Conservation (phyloP, 768 basidiomycete genomes). For the Paxillus involutus region DNA sequence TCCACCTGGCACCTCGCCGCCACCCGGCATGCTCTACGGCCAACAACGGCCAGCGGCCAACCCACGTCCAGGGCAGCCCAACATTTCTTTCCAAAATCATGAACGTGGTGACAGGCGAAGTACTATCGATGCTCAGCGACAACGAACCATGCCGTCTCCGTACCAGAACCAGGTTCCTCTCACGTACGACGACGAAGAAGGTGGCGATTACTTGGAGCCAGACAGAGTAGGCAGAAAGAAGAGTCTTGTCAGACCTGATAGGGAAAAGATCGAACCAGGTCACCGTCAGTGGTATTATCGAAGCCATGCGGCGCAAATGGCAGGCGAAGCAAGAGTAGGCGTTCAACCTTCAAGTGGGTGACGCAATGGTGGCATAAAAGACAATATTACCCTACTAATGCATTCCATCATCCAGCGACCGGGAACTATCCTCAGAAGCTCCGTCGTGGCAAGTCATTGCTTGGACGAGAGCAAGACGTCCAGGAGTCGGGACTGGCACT, state of each 20-base stretch:
- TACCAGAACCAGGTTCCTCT: constrained; percentile 48
- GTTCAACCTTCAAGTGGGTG: constrained; percentile 81
- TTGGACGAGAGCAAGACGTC: constrained; percentile 87
- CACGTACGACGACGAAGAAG: constrained; percentile 32
- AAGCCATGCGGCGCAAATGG: constrained; percentile 76
- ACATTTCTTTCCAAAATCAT: constrained; percentile 66
- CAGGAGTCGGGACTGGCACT: constrained; percentile 91
- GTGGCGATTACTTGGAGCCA: constrained; percentile 41
- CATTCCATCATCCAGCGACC: constrained; percentile 48
- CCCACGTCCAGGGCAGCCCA: constrained; percentile 28
- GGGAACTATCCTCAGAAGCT: constrained; percentile 72
- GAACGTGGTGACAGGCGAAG: constrained; percentile 71
- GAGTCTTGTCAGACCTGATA: constrained; percentile 87
- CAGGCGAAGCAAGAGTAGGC: constrained; percentile 68
- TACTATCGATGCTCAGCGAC: constrained; percentile 55
- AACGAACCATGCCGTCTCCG: constrained; percentile 43
- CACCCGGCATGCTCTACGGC: constrained; percentile 13
- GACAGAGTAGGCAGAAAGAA: constrained; percentile 77
- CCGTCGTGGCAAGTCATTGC: constrained; percentile 84
- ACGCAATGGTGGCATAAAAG: neutral
- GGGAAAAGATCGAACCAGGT: constrained; percentile 94
- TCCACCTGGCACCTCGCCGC: constrained; percentile 14
- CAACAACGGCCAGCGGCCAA: constrained; percentile 14
- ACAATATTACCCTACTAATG: constrained; percentile 1
- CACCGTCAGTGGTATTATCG: constrained; percentile 96